Percentiles rank a stretch among this genome's conserved stretches.
Evolutionary conservation across 1,284 basidiomycete genomes (phyloP).

Genomic region (Cryptococcus hybrid): DNA sequence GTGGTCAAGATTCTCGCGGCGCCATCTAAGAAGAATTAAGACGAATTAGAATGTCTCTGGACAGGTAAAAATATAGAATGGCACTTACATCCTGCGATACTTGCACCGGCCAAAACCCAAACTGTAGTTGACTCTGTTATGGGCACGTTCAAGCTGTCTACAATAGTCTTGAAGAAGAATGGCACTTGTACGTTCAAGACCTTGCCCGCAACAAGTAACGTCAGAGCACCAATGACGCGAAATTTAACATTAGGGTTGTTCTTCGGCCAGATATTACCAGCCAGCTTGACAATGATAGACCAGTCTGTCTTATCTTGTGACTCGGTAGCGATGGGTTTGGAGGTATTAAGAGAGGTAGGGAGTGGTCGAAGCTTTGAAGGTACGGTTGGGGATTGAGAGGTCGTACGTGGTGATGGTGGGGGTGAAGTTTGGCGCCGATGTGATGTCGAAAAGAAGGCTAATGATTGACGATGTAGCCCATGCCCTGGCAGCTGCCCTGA

Average conservation of each 20-base stretch:
- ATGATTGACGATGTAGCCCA: neutral
- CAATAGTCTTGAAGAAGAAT: slow-evolving; percentile 87
- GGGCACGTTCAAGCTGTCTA: slow-evolving; percentile 85
- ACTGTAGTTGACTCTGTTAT: slow-evolving; percentile 75
- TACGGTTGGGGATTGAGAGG: neutral
- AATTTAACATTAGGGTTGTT: slow-evolving; percentile 56
- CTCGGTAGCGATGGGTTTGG: neutral
- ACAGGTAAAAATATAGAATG: neutral
- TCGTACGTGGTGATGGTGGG: neutral
- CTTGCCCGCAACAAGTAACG: slow-evolving; percentile 81
- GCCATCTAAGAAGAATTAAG: slow-evolving; percentile 62
- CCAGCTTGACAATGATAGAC: slow-evolving; percentile 57
- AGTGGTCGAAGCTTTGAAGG: neutral
- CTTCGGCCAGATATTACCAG: slow-evolving; percentile 60
- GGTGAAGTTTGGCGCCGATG: neutral
- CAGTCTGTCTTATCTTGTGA: slow-evolving; percentile 51
- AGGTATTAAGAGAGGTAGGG: neutral
- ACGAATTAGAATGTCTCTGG: neutral
- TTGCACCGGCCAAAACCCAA: slow-evolving; percentile 85
- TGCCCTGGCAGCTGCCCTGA: too few species aligned
- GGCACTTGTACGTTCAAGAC: slow-evolving; percentile 98
- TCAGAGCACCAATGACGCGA: slow-evolving; percentile 80
- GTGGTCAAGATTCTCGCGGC: slow-evolving; percentile 85
- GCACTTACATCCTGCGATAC: slow-evolving; percentile 83
- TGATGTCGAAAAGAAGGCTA: neutral